phyloP scores from a whole-genome alignment of 2,329 filamentous ascomycete species.

The Cercospora zeae-maydis region DNA sequence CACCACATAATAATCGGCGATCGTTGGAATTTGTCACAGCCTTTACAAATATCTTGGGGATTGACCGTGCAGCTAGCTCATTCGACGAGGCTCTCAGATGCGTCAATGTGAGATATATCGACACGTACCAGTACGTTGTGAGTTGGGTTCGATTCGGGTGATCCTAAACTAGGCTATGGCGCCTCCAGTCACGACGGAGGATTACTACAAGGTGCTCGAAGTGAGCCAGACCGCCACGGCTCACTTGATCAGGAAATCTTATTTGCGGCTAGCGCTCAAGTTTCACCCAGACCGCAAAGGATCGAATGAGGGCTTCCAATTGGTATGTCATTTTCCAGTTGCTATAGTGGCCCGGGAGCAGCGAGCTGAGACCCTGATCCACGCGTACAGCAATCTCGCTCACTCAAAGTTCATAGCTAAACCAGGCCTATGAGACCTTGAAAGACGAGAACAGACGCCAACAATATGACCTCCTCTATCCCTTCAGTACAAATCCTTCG shows the following conservation, averaged over 20 bases:
- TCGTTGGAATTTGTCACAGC: not conserved
- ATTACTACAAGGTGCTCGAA: slow-evolving; percentile 37
- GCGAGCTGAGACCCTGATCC: not conserved
- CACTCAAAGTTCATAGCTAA: slow-evolving; percentile 29
- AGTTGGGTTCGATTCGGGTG: not conserved
- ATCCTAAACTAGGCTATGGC: slow-evolving; percentile 28
- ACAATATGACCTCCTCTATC: slow-evolving; percentile 37
- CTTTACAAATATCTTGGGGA: not conserved
- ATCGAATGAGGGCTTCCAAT: slow-evolving; percentile 38
- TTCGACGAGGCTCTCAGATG: not conserved
- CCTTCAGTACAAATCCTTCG: slow-evolving; percentile 23
- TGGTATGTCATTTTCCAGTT: not conserved
- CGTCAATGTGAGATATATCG: not conserved
- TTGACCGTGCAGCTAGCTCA: not conserved
- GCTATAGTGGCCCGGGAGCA: not conserved
- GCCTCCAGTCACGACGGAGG: slow-evolving; percentile 30
- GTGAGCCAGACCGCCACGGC: slow-evolving; percentile 31
- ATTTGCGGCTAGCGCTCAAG: slow-evolving; percentile 36
- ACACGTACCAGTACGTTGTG: not conserved
- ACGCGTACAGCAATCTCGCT: not conserved
- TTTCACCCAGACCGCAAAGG: slow-evolving; percentile 40
- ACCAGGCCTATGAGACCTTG: slow-evolving; percentile 39
- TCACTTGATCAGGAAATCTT: slow-evolving; percentile 34
- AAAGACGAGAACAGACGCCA: slow-evolving; percentile 34
- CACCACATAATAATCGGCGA: not conserved